Base-by-base conservation (phyloP, 495 filamentous ascomycete species). In the Apiosordaria backusii region DNA sequence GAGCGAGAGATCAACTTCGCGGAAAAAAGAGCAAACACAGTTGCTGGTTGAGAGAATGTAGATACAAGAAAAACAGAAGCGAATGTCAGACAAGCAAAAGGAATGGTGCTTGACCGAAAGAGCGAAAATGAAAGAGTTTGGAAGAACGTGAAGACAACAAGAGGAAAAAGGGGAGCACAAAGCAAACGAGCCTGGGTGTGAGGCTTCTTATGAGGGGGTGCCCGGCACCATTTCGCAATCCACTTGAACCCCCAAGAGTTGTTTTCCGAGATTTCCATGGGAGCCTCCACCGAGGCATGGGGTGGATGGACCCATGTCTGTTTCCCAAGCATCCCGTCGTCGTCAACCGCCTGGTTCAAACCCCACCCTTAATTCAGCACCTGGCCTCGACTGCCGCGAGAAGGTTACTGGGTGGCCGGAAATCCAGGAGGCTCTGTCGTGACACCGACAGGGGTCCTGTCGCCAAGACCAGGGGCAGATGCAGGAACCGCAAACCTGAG, bases 1-100 rank as follows among this genome's bases (percentile, higher is more conserved):
- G 70, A 80, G 79, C 76, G 80, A 81, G 79, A 78, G 68, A 45
- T 83, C 81, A 76, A 83, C 81, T 83, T 68, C 75, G 77, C 77
- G 57, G 53, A 26, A 62, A 62, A 57, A 62, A 64, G 68, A 71
- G 75, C 77, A 79, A 69, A 79, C 76, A 80, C 77, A 80, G 76
- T 79, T 79, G 76, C 77, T 72, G 63, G 65, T 65, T 50, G 66
- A 77, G 70, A 72, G 74, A 76, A 68, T 64, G 75, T 72, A 71
- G 60, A 70, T 70, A 72, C 62, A 73, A 66, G 64, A 70, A 68
- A 69, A 62, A 62, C 58, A 71, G 64, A 72, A 77, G 69, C 22
- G 68, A 76, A 78, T 45, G 67, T 71, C 63, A 72, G 71, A 68
- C 71, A 74, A 74, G 73, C 74, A 74, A 65, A 73, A 75, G 65